Percentiles rank a stretch among this genome's conserved stretches.
phyloP scores from a whole-genome alignment of 768 basidiomycete genomes.

The Mycena kentingensis region DNA sequence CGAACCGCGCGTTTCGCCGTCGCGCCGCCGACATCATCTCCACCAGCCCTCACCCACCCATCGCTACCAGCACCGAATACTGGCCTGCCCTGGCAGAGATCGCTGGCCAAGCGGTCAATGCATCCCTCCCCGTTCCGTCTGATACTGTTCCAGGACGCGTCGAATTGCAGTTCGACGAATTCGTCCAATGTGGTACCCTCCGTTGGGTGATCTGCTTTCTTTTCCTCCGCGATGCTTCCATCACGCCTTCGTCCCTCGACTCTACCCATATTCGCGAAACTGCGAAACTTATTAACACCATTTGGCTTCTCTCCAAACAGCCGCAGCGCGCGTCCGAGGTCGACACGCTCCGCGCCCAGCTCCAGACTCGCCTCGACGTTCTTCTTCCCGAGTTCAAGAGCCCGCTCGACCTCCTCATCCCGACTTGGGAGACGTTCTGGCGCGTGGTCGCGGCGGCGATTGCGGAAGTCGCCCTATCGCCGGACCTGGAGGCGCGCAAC shows the following conservation, averaged over 20 bases:
- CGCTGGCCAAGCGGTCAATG: conserved; percentile 33
- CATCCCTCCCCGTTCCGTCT: conserved; percentile 20
- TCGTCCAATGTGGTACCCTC: conserved; percentile 48
- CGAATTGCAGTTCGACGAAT: conserved; percentile 41
- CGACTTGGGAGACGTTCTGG: conserved; percentile 66
- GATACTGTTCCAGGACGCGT: conserved; percentile 19
- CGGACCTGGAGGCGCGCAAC: conserved; percentile 24
- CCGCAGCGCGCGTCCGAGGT: conserved; percentile 35
- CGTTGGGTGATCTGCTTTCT: conserved; percentile 45
- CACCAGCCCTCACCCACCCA: too few relatives aligned
- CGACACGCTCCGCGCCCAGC: conserved; percentile 34
- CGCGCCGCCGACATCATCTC: conserved; percentile 35
- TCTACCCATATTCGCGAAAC: conserved; percentile 38
- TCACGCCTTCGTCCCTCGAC: conserved; percentile 27
- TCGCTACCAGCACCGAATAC: conserved; percentile 27
- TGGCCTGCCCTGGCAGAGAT: conserved; percentile 38
- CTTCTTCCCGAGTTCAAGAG: conserved; percentile 34
- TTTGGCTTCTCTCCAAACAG: conserved; percentile 51
- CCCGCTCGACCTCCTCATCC: conserved; percentile 56
- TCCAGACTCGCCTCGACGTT: conserved; percentile 43
- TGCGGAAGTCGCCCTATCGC: conserved; percentile 40
- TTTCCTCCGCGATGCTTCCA: conserved; percentile 34
- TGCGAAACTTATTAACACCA: conserved; percentile 42
- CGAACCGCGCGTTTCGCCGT: conserved; percentile 40
- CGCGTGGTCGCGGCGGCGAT: conserved; percentile 52